Base-by-base conservation (phyloP, 371 early-diverging fungal genomes). In the Actinomucor elegans region DNA sequence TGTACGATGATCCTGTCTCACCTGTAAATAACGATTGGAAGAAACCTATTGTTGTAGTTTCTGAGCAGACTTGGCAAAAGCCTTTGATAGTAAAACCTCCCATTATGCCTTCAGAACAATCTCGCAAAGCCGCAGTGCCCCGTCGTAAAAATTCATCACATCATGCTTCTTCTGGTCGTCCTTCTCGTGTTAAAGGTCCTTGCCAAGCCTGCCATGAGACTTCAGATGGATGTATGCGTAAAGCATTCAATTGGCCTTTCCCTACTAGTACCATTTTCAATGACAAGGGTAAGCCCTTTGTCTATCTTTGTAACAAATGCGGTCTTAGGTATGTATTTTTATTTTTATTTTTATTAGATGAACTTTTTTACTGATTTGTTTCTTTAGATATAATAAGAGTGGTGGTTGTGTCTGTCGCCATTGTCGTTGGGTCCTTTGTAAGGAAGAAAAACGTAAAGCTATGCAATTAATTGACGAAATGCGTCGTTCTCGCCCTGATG, bases 251-350 rank as follows among this genome's bases (percentile, higher is more conserved):
- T 42, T 77, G 77, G 77, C 77, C 77, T 0, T 77, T 77, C 49
- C 56, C 65, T 32, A 32, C 68, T 10, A 65, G 33, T 40, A 50
- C 60, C 7, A 48, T 53, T 12, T 69, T 64, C 36, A 58, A 66
- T 42, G 71, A 71, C 58, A 73, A 77, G 37, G 77, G 73, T 26
- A 64, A 59, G 48, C 65, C 65, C 3, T 77, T 62, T 71, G 77
- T 77, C 20, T 71, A 73, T 53, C 69, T 77, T 24, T 77, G 77
- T 40, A 77, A 77, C 54, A 77, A 77, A 52, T 77, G 77, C 37
- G 73, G 77, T 18, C 56, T 77, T 38, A 52, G 75, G 41, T 41
- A 41, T 17, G 26, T 31, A n/a, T n/a, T n/a, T n/a, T n/a, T n/a
- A n/a, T n/a, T n/a, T n/a, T n/a, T n/a, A n/a, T n/a, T n/a, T n/a